Evolutionary conservation across 2,329 filamentous ascomycete species (phyloP).

Genomic region (Hypoxylon sp.): DNA sequence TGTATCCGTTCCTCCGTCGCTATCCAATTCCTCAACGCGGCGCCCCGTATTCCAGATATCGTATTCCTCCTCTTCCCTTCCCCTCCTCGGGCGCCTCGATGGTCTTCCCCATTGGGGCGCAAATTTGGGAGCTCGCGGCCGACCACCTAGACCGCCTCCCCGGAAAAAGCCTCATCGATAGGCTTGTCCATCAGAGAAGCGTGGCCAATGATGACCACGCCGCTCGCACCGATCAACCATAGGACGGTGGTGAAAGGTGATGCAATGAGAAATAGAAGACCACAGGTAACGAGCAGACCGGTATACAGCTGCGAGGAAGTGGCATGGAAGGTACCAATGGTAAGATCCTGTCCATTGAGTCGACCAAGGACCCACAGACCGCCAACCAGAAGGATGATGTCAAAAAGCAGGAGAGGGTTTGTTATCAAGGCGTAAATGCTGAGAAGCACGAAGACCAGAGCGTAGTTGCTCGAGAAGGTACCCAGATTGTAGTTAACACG

Average conservation of each 20-base stretch:
- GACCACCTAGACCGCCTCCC: conserved; percentile 99
- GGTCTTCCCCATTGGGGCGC: conserved; percentile 99
- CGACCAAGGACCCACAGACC: conserved; percentile 95
- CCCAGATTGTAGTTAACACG: conserved; percentile 97
- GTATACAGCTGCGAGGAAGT: conserved; percentile 97
- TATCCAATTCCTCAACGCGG: conserved; percentile 77
- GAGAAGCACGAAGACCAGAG: conserved; percentile 92
- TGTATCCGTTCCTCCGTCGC: conserved; percentile 68
- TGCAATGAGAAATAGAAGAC: conserved; percentile 87
- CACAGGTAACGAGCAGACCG: conserved; percentile 82
- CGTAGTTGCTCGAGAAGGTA: conserved; percentile 99
- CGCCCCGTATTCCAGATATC: conserved; percentile 58
- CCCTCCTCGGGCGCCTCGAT: conserved; percentile 87
- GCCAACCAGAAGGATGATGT: conserved; percentile 87
- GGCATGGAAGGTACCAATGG: conserved; percentile 85
- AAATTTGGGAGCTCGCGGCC: conserved; percentile 97
- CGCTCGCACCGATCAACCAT: conserved; percentile 96
- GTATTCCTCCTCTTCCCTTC: conserved; percentile 63
- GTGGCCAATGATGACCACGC: conserved; percentile 94
- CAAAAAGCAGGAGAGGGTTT: conserved; percentile 88
- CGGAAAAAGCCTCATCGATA: conserved; percentile 99
- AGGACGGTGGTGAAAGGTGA: conserved; percentile 88
- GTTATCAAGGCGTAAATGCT: conserved; percentile 95
- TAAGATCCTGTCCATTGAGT: conserved; percentile 88
- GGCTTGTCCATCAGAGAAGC: conserved; percentile 97